A percentile compares a stretch with the other conserved stretches of the same genome.
Evolutionary conservation across 345 rosid species (phyloP).

Genomic region (Fremontodendron californicum): DNA sequence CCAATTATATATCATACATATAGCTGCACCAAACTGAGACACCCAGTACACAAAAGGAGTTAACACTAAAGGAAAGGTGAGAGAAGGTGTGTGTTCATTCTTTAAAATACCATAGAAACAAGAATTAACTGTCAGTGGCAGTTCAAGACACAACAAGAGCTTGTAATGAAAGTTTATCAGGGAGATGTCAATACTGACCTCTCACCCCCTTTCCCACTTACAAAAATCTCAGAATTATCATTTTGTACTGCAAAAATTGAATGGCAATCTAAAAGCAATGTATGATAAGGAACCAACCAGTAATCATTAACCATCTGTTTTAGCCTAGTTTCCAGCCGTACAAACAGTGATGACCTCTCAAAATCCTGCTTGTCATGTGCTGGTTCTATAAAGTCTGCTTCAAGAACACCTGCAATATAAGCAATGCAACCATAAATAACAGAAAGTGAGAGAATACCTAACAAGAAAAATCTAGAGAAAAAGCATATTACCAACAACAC

Average conservation of each 20-base stretch:
- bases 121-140: background rate
- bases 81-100: background rate
- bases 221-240: background rate
- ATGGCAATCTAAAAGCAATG: background rate
- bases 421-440: slow-evolving; percentile 20
- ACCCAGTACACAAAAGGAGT: background rate
- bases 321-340: slow-evolving; percentile 68
- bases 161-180: slow-evolving; percentile 2
- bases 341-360: slow-evolving; percentile 80
- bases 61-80: background rate
- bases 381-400: slow-evolving; percentile 95
- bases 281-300: slow-evolving; percentile 53
- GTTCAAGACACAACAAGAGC: background rate
- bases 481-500: slow-evolving; percentile 65
- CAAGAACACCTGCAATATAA: slow-evolving; percentile 71
- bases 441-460: slow-evolving; percentile 12
- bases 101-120: background rate
- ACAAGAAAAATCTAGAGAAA: slow-evolving; percentile 18
- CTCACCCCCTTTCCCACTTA: background rate
- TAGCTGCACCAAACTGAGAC: background rate
- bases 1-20: background rate
- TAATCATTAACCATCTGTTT: slow-evolving; percentile 57
- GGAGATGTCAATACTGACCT: background rate
- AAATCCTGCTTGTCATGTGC: slow-evolving; percentile 97
- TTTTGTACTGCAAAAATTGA: background rate